Percentiles rank a stretch among this genome's conserved stretches.
phyloP scores from a whole-genome alignment of 768 basidiomycete species.

The Lactarius vividus region DNA sequence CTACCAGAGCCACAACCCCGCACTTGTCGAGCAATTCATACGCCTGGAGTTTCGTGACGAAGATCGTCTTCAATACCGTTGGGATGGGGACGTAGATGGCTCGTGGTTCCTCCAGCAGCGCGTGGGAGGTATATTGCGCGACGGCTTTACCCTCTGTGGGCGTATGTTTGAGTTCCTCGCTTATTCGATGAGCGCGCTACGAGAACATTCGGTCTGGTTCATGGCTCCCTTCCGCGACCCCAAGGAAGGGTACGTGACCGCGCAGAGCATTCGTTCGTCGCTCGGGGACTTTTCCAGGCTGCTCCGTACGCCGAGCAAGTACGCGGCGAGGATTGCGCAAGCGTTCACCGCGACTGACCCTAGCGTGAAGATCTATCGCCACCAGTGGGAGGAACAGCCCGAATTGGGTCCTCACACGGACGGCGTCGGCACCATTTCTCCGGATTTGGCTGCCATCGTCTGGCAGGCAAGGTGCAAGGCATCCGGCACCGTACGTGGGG shows the following conservation, averaged over 20 bases:
- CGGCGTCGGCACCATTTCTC: constrained; percentile 77
- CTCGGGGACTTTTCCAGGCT: constrained; percentile 65
- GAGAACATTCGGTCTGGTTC: constrained; percentile 84
- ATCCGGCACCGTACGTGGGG: constrained; percentile 17
- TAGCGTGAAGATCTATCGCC: constrained; percentile 53
- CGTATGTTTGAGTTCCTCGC: constrained; percentile 76
- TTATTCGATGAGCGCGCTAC: constrained; percentile 75
- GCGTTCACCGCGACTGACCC: constrained; percentile 82
- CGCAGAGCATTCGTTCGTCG: constrained; percentile 55
- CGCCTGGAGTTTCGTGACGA: constrained; percentile 87
- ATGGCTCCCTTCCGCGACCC: constrained; percentile 57
- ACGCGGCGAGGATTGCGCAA: constrained; percentile 79
- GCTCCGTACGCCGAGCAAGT: constrained; percentile 60
- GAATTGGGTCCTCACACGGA: constrained; percentile 72
- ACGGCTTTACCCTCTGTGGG: constrained; percentile 69
- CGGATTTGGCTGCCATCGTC: constrained; percentile 53
- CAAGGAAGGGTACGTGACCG: constrained; percentile 45
- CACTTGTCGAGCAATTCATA: constrained; percentile 65
- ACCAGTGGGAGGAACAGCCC: constrained; percentile 61
- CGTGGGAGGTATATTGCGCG: constrained; percentile 43
- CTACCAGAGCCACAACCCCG: constrained; percentile 39
- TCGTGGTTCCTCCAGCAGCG: constrained; percentile 45
- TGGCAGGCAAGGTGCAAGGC: constrained; percentile 53
- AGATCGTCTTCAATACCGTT: constrained; percentile 66
- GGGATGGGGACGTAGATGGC: constrained; percentile 66